Evolutionary conservation across 768 basidiomycete species (phyloP).

Genomic region (Mycena kentingensis): DNA sequence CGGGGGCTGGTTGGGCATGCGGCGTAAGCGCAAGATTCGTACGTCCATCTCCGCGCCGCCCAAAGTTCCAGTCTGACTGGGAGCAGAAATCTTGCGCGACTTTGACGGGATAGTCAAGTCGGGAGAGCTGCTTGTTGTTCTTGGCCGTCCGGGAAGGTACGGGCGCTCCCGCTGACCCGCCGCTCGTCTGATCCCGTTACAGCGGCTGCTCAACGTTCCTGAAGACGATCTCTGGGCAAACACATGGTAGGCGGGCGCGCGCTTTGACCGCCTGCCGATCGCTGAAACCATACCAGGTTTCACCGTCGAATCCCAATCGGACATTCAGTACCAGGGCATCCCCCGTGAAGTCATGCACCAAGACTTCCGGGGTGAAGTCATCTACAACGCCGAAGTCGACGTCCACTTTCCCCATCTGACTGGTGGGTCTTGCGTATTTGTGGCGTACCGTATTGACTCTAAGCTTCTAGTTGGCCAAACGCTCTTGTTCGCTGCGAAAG

Average conservation of each 20-base stretch:
- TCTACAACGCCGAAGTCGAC: conserved; percentile 46
- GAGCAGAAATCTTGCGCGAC: conserved; percentile 42
- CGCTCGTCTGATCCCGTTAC: background rate
- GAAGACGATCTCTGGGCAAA: conserved; percentile 48
- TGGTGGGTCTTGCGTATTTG: too few species aligned
- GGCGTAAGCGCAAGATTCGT: conserved; percentile 21
- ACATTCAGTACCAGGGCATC: conserved; percentile 39
- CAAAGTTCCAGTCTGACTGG: background rate
- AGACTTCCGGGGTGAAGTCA: conserved; percentile 49
- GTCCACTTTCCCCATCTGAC: conserved; percentile 54
- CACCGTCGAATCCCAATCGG: conserved; percentile 7
- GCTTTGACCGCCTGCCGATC: background rate
- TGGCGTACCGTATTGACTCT: too few species aligned
- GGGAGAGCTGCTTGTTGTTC: conserved; percentile 56
- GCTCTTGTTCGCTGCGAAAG: conserved; percentile 53
- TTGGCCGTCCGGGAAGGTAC: conserved; percentile 41
- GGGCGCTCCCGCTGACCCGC: background rate
- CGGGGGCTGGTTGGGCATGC: conserved; percentile 27
- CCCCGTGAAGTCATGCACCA: conserved; percentile 44
- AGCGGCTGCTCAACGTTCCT: conserved; percentile 49
- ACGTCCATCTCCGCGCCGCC: background rate
- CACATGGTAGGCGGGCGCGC: conserved; percentile 30
- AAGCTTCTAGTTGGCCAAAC: conserved; percentile 49
- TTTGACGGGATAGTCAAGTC: conserved; percentile 50
- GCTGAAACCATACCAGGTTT: conserved; percentile 1